A percentile compares a stretch with the other conserved stretches of the same genome.
phyloP scores from a whole-genome alignment of 306 rosid species.

The Lathyrus oleraceus region DNA sequence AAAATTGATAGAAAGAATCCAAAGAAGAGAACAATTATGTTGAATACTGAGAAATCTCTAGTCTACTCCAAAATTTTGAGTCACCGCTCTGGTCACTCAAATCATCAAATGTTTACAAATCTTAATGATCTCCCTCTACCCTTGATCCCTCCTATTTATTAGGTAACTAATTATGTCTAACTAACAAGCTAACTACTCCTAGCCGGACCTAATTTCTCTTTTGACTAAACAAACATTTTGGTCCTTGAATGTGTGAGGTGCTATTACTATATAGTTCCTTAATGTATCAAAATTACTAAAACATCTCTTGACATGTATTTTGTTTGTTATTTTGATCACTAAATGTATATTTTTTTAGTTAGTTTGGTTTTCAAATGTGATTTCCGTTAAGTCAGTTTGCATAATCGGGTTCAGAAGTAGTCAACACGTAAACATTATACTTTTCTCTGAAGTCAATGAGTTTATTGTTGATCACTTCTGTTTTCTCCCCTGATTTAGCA shows the following conservation, averaged over 20 bases:
- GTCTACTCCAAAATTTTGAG: not conserved
- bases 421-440: constrained; percentile 14
- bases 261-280: not conserved
- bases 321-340: not conserved
- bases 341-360: not conserved
- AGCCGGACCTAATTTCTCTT: not conserved
- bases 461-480: constrained; percentile 1
- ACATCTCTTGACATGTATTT: not conserved
- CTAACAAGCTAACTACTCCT: not conserved
- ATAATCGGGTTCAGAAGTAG: not conserved
- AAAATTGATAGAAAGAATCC: not conserved
- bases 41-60: not conserved
- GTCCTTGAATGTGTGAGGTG: not conserved
- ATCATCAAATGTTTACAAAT: not conserved
- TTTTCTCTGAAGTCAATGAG: constrained; percentile 27
- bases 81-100: not conserved
- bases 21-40: not conserved
- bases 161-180: not conserved
- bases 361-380: not conserved
- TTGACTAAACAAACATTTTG: not conserved
- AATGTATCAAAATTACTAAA: not conserved
- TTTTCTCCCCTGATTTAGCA: constrained; percentile 14
- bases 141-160: not conserved
- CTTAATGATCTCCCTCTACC: not conserved
- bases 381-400: not conserved